phyloP scores from a whole-genome alignment of 495 filamentous ascomycete species.

The Xylaria venustula region DNA sequence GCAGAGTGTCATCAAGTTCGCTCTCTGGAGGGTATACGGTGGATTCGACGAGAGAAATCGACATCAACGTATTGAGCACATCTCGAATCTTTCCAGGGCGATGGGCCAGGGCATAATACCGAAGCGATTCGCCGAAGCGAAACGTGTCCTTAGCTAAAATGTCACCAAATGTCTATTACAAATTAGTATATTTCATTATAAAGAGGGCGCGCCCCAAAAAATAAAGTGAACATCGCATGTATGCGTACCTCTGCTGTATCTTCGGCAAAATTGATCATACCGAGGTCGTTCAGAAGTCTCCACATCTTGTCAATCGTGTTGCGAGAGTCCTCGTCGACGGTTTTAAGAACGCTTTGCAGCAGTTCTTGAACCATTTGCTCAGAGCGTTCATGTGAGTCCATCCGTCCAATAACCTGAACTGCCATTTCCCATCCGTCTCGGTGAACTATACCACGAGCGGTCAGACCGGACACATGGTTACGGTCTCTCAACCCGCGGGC shows the following conservation, averaged over 20 bases:
- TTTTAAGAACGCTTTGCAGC: constrained; percentile 57
- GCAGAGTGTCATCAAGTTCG: constrained; percentile 68
- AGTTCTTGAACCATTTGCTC: constrained; percentile 61
- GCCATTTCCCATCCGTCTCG: constrained; percentile 85
- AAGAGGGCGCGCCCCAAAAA: too few relatives aligned
- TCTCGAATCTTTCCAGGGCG: constrained; percentile 70
- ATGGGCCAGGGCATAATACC: constrained; percentile 83
- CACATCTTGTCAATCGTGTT: constrained; percentile 74
- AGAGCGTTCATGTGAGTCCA: constrained; percentile 64
- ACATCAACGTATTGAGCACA: constrained; percentile 81
- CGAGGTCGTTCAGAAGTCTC: constrained; percentile 64
- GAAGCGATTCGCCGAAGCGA: constrained; percentile 75
- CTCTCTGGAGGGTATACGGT: constrained; percentile 66
- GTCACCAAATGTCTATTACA: constrained; percentile 70
- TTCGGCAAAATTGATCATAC: constrained; percentile 67
- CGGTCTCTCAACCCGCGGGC: constrained; percentile 55
- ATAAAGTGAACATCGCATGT: too few relatives aligned
- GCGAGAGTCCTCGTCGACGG: constrained; percentile 62
- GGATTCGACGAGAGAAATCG: constrained; percentile 80
- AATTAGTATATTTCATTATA: constrained; percentile 22
- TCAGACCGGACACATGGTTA: constrained; percentile 32
- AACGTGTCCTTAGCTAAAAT: constrained; percentile 61
- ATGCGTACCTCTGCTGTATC: constrained; percentile 71
- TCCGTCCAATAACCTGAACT: constrained; percentile 68
- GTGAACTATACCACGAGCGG: constrained; percentile 32